phyloP scores from a whole-genome alignment of 2,329 filamentous ascomycete genomes.

The Fusarium decemcellulare region DNA sequence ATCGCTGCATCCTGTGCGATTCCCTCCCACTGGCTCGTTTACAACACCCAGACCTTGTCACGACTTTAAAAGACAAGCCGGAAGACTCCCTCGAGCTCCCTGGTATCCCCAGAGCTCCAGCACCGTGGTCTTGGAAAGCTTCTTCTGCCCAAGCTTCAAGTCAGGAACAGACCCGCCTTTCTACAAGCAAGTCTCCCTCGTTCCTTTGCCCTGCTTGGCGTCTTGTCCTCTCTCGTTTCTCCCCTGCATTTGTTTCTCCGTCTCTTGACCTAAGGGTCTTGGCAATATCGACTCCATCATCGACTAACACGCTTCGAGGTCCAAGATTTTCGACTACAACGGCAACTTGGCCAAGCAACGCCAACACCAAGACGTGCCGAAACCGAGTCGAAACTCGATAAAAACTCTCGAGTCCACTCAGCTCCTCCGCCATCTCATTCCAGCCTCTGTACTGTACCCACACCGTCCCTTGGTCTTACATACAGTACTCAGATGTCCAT shows the following conservation, averaged over 20 bases:
- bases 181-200: background rate
- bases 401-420: background rate
- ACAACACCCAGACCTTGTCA: background rate
- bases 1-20: background rate
- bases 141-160: background rate
- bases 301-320: constrained; percentile 2
- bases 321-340: background rate
- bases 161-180: background rate
- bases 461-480: constrained; percentile 3
- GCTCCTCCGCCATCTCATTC: constrained; percentile 3
- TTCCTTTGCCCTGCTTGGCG: background rate
- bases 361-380: background rate
- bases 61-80: background rate
- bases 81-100: background rate
- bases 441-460: constrained; percentile 3
- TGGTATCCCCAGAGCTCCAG: background rate
- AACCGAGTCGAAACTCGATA: background rate
- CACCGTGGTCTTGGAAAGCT: background rate
- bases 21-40: background rate
- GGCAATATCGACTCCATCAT: background rate
- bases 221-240: background rate
- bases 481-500: background rate
- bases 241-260: constrained; percentile 5
- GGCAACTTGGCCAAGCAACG: background rate
- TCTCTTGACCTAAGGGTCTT: constrained; percentile 2